phyloP scores from a whole-genome alignment of 2,329 filamentous ascomycete species.

The Penicillium sp. region DNA sequence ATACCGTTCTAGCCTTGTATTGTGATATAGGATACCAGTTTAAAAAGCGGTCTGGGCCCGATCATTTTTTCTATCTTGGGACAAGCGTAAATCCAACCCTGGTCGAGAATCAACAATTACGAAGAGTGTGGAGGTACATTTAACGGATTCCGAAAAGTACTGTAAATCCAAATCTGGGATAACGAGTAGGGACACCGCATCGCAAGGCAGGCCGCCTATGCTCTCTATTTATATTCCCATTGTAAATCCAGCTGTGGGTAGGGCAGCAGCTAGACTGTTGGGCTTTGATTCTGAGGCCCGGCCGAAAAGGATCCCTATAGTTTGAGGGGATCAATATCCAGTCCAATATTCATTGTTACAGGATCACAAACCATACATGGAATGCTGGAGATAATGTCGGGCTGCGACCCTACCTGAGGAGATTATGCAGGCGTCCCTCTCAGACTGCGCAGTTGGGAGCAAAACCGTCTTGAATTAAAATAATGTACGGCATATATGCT shows the following conservation, averaged over 20 bases:
- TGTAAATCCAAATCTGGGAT: neutral
- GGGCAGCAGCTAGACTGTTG: conserved; percentile 13
- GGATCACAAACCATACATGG: neutral
- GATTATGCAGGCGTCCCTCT: conserved; percentile 6
- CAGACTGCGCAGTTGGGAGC: neutral
- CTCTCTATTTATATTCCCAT: conserved; percentile 11
- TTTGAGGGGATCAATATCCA: neutral
- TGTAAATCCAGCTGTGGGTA: conserved; percentile 12
- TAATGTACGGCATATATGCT: conserved; percentile 2
- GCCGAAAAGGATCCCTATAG: neutral
- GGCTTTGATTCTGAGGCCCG: neutral
- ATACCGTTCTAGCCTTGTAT: no score
- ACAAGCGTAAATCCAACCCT: no score
- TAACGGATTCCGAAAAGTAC: no score
- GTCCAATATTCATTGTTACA: neutral
- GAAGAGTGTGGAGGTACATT: no score
- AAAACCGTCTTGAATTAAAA: neutral
- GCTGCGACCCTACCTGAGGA: conserved; percentile 3
- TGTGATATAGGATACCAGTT: no score
- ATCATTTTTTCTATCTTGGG: no score
- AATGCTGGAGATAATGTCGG: conserved; percentile 1
- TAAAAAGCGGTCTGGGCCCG: no score
- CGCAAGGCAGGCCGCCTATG: neutral
- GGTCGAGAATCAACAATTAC: no score
- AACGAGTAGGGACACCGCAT: neutral